Evolutionary conservation across 1,139 yeast species (phyloP).

Genomic region (Saccharomyces pastorianus): DNA sequence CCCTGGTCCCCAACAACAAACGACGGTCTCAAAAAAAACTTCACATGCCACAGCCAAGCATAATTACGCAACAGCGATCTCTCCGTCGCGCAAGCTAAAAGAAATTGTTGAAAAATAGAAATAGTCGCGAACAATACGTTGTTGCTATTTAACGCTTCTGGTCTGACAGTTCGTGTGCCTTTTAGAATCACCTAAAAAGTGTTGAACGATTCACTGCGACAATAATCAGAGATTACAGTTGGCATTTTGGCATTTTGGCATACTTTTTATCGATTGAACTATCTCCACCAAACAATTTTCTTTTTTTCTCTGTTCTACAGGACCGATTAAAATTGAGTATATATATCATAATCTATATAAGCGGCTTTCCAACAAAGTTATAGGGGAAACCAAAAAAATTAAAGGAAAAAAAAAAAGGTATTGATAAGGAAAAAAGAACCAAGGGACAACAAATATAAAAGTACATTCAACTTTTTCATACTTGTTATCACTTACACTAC

Average conservation of each 20-base stretch:
- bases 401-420: not conserved
- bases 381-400: not conserved
- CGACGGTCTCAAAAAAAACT: not conserved
- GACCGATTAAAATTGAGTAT: not conserved
- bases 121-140: not conserved
- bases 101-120: slow-evolving; percentile 1
- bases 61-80: slow-evolving; percentile 1
- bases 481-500: not conserved
- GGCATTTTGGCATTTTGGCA: slow-evolving; percentile 1
- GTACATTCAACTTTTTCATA: not conserved
- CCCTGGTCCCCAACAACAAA: not conserved
- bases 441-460: not conserved
- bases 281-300: not conserved
- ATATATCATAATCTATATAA: not conserved
- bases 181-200: not conserved
- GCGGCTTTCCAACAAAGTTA: not conserved
- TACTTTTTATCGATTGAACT: slow-evolving; percentile 1
- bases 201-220: slow-evolving; percentile 1
- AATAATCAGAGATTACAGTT: not conserved
- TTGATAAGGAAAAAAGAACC: not conserved
- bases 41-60: slow-evolving; percentile 1
- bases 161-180: slow-evolving; percentile 1
- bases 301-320: not conserved
- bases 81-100: not conserved
- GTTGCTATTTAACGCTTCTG: slow-evolving; percentile 1